Evolutionary conservation across 176 grass and related monocot species (phyloP).

Genomic region (Rhipidocladum racemiflorum): DNA sequence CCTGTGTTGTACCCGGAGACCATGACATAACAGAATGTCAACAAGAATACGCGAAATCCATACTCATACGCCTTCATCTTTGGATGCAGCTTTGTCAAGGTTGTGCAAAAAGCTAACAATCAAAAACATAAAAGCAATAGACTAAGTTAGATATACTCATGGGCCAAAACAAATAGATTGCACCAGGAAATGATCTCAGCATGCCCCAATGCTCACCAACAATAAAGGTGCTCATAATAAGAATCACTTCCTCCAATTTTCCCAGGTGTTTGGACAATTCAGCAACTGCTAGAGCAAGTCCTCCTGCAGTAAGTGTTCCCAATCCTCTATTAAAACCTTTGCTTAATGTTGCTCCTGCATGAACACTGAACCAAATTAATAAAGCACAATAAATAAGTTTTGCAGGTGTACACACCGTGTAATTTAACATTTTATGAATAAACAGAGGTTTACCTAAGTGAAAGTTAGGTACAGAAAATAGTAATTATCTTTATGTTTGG

Average conservation of each 20-base stretch:
- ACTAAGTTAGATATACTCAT: slow-evolving; percentile 22
- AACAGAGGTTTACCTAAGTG: not conserved
- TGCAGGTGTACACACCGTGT: not conserved
- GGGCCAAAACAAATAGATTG: not conserved
- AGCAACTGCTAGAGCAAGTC: slow-evolving; percentile 69
- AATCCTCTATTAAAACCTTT: slow-evolving; percentile 84
- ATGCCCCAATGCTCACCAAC: slow-evolving; percentile 49
- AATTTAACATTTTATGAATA: not conserved
- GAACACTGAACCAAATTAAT: slow-evolving; percentile 17
- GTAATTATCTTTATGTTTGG: not conserved
- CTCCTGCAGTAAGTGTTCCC: slow-evolving; percentile 81
- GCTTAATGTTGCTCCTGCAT: slow-evolving; percentile 90
- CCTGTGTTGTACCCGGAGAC: slow-evolving; percentile 80
- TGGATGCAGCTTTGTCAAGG: slow-evolving; percentile 72
- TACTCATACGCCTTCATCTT: slow-evolving; percentile 92
- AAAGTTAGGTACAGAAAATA: not conserved
- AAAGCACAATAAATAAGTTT: not conserved
- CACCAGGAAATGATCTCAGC: not conserved
- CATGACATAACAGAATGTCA: slow-evolving; percentile 92
- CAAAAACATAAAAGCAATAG: slow-evolving; percentile 16
- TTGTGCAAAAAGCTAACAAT: slow-evolving; percentile 60
- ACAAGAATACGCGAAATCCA: slow-evolving; percentile 88
- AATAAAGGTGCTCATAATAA: slow-evolving; percentile 65
- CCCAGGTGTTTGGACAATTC: slow-evolving; percentile 66
- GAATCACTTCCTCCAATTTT: slow-evolving; percentile 64